Percentiles rank a stretch among this genome's conserved stretches.
Evolutionary conservation across 352 stramenopile species (phyloP).

Genomic region (Globisporangium rhizosaccharum): DNA sequence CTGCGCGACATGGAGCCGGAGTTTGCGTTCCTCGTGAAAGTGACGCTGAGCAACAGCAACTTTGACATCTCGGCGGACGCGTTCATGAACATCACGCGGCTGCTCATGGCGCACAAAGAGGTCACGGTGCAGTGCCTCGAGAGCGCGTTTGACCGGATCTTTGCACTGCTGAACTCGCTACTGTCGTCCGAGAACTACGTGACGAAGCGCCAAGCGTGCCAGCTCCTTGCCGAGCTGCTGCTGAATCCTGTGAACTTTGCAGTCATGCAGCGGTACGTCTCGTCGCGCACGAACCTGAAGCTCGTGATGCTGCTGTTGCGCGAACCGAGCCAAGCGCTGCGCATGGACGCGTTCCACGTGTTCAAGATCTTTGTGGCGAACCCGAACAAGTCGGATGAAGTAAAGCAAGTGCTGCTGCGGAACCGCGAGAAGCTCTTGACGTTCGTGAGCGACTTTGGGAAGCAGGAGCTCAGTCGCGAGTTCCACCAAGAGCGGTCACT

Average conservation of each 20-base stretch:
- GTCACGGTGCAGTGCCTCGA: slow-evolving; percentile 45
- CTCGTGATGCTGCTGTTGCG: slow-evolving; percentile 71
- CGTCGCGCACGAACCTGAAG: slow-evolving; percentile 65
- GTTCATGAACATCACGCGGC: slow-evolving; percentile 70
- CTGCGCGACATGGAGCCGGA: slow-evolving; percentile 50
- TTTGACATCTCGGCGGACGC: slow-evolving; percentile 84
- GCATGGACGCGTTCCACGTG: slow-evolving; percentile 82
- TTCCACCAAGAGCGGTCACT: slow-evolving; percentile 74
- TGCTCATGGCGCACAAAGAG: slow-evolving; percentile 64
- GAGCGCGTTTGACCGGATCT: slow-evolving; percentile 60
- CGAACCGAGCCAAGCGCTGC: slow-evolving; percentile 66
- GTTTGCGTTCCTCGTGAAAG: slow-evolving; percentile 62
- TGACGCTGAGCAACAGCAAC: slow-evolving; percentile 73
- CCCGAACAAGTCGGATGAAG: slow-evolving; percentile 69
- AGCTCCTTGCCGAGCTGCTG: slow-evolving; percentile 68
- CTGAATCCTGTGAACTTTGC: slow-evolving; percentile 70
- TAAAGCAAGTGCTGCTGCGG: slow-evolving; percentile 63
- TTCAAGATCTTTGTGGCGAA: slow-evolving; percentile 90
- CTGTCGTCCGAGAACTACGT: slow-evolving; percentile 66
- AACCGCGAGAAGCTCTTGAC: slow-evolving; percentile 75
- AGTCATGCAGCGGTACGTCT: slow-evolving; percentile 76
- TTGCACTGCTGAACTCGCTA: slow-evolving; percentile 55
- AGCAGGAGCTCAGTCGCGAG: slow-evolving; percentile 62
- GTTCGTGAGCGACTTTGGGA: slow-evolving; percentile 75
- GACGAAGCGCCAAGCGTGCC: slow-evolving; percentile 64